These are phyloP conservation scores for Medicago truncatula DNA, from an alignment of 306 rosid genomes.

Conservation along the genomic window DNA sequence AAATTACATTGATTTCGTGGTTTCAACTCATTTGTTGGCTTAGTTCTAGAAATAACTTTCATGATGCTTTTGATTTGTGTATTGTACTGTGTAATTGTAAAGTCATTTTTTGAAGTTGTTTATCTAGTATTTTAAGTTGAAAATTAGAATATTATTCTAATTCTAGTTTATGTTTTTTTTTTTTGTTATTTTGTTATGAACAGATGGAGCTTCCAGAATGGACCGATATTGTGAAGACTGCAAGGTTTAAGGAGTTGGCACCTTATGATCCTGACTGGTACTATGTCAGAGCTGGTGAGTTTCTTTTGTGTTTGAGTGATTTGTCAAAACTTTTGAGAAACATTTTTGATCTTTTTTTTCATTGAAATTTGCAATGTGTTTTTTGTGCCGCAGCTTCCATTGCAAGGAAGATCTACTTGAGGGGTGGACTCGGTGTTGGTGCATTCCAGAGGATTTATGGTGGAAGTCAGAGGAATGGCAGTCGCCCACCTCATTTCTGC, in stretches of 20 bases:
- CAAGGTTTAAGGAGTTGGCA: slow-evolving; percentile 71
- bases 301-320: background rate
- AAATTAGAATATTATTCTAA: background rate
- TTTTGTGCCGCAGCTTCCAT: slow-evolving; percentile 46
- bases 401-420: slow-evolving; percentile 56
- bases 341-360: background rate
- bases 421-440: slow-evolving; percentile 57
- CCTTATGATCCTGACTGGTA: slow-evolving; percentile 90
- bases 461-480: slow-evolving; percentile 56
- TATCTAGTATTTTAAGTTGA: background rate
- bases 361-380: background rate
- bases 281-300: slow-evolving; percentile 68
- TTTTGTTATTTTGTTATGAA: background rate
- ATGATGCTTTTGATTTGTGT: no score
- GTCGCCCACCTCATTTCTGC: slow-evolving; percentile 56
- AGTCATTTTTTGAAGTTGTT: background rate
- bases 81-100: no score
- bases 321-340: no score
- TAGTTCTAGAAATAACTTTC: no score
- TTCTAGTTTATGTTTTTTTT: background rate
- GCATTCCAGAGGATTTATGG: slow-evolving; percentile 56
- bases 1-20: no score
- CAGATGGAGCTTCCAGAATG: slow-evolving; percentile 83
- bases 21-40: no score
- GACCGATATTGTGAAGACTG: slow-evolving; percentile 80